These are phyloP conservation scores for fission yeast (Schizosaccharomyces pombe) DNA, from an alignment of 805 yeast genomes.

Conservation along the genomic window DNA sequence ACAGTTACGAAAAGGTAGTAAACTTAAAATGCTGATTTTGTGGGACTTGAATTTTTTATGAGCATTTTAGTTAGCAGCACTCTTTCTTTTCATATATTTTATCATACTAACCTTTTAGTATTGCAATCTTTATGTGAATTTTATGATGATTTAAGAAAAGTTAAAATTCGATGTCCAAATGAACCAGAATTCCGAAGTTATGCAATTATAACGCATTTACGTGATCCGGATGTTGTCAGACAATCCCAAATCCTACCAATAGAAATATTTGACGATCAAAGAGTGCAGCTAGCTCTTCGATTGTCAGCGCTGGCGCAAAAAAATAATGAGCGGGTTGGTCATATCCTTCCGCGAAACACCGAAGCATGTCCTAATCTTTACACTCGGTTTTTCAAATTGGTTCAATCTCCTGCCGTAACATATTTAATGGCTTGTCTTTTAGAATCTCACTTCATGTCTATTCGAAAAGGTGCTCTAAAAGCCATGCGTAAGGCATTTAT, in stretches of 20 bases:
- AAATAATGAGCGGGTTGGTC: slow-evolving; percentile 20
- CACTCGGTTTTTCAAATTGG: slow-evolving; percentile 36
- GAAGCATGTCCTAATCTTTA: slow-evolving; percentile 41
- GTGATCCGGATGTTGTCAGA: slow-evolving; percentile 69
- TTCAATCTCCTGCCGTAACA: slow-evolving; percentile 31
- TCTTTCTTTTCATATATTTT: background rate
- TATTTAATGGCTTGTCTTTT: slow-evolving; percentile 47
- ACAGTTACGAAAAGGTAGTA: slow-evolving; percentile 56
- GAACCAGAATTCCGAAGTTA: slow-evolving; percentile 90
- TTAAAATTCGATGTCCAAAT: slow-evolving; percentile 47
- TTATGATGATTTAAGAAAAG: slow-evolving; percentile 52
- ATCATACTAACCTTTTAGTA: slow-evolving; percentile 18
- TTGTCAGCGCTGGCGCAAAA: slow-evolving; percentile 45
- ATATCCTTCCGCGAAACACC: slow-evolving; percentile 26
- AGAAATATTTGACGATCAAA: slow-evolving; percentile 26
- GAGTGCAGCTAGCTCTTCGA: slow-evolving; percentile 48
- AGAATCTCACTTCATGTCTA: slow-evolving; percentile 59
- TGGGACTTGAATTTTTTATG: no score
- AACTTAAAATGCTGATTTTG: background rate
- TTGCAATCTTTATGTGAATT: slow-evolving; percentile 71
- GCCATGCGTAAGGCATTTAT: slow-evolving; percentile 40
- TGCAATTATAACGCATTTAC: slow-evolving; percentile 49
- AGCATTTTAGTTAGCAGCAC: background rate
- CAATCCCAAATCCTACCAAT: slow-evolving; percentile 46
- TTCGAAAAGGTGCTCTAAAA: slow-evolving; percentile 49